phyloP scores from a whole-genome alignment of 1,284 basidiomycete species.

The Vanrija sp. region DNA sequence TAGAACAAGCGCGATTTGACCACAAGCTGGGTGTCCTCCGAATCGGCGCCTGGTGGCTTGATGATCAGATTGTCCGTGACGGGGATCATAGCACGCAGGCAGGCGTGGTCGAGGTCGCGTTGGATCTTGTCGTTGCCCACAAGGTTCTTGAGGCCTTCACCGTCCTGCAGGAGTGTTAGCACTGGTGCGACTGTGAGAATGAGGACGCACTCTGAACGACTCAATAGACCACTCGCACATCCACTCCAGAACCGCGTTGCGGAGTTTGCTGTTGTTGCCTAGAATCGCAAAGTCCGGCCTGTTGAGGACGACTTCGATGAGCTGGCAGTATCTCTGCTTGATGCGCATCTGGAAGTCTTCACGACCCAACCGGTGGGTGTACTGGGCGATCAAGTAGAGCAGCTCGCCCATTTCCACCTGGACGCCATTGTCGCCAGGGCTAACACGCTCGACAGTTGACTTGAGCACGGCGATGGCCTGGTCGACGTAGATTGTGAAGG shows the following conservation, averaged over 20 bases:
- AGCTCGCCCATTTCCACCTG: conserved; percentile 67
- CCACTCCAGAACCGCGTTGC: conserved; percentile 69
- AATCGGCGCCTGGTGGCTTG: conserved; percentile 57
- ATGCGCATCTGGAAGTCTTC: conserved; percentile 57
- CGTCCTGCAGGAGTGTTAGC: too few relatives aligned
- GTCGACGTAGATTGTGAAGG: conserved; percentile 65
- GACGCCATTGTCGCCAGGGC: conserved; percentile 57
- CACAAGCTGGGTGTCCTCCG: conserved; percentile 63
- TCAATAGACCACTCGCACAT: conserved; percentile 65
- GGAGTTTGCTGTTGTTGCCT: conserved; percentile 62
- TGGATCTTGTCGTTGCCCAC: conserved; percentile 21
- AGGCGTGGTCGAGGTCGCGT: conserved; percentile 65
- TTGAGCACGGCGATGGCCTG: conserved; percentile 68
- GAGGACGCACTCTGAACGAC: conserved; percentile 25
- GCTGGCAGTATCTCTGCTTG: conserved; percentile 69
- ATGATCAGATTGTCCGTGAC: conserved; percentile 72
- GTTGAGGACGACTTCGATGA: conserved; percentile 65
- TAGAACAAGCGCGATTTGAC: conserved; percentile 72
- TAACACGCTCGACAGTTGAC: conserved; percentile 69
- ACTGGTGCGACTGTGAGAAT: neutral
- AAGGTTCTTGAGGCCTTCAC: neutral
- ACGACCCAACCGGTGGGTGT: conserved; percentile 63
- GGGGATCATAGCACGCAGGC: conserved; percentile 66
- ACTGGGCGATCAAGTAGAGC: conserved; percentile 60
- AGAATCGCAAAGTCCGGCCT: conserved; percentile 61